phyloP scores from a whole-genome alignment of 768 basidiomycete genomes.

The Hericium erinaceus region DNA sequence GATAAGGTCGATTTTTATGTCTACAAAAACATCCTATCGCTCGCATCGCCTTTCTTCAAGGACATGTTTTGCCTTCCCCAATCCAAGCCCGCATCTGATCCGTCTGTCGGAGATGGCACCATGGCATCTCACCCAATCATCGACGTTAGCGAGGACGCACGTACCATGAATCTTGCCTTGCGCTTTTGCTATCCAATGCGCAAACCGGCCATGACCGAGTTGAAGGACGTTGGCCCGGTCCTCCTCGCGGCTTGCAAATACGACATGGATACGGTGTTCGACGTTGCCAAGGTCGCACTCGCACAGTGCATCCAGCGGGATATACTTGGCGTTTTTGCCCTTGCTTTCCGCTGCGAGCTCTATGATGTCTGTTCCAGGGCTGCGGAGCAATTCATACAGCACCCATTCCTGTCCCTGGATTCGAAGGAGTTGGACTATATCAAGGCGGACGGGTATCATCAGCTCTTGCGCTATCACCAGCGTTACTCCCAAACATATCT shows the following conservation, averaged over 20 bases:
- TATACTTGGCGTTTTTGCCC: constrained; percentile 8
- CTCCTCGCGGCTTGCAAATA: constrained; percentile 7
- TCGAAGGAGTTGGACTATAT: background rate
- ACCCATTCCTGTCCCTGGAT: background rate
- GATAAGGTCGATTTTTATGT: constrained; percentile 13
- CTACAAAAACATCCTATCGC: constrained; percentile 25
- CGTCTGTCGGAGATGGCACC: background rate
- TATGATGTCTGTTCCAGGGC: background rate
- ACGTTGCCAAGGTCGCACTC: background rate
- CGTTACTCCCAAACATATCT: background rate
- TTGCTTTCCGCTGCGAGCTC: background rate
- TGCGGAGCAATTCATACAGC: background rate
- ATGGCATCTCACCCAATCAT: background rate
- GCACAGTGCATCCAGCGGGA: background rate
- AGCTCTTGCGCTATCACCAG: background rate
- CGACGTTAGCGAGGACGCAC: background rate
- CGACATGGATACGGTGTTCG: background rate
- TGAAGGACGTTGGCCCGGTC: background rate
- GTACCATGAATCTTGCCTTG: constrained; percentile 2
- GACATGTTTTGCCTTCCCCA: constrained; percentile 22
- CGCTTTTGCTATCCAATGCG: constrained; percentile 7
- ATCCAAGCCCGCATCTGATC: constrained; percentile 1
- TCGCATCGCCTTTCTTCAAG: constrained; percentile 2
- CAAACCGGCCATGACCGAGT: background rate
- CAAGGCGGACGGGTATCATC: background rate